Evolutionary conservation across 192 early-diverging fungal species (phyloP).

Genomic region (Backusella macrospora): DNA sequence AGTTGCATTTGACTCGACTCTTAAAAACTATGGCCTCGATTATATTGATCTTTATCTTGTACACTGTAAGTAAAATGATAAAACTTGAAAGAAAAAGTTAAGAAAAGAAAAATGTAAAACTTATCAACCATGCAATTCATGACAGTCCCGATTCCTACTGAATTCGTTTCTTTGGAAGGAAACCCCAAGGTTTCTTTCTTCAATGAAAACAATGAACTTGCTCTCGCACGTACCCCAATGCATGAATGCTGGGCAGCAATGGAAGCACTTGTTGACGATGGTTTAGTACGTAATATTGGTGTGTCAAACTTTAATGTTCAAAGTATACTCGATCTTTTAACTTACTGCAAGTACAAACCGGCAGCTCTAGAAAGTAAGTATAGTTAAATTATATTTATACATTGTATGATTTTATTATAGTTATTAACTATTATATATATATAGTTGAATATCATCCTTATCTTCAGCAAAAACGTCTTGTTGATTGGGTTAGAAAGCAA

Average conservation of each 20-base stretch:
- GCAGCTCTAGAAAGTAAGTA: slow-evolving; percentile 60
- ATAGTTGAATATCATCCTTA: slow-evolving; percentile 74
- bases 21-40: slow-evolving; percentile 53
- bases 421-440: too few species aligned
- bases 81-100: not conserved
- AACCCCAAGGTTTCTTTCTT: too few species aligned
- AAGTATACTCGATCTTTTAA: slow-evolving; percentile 53
- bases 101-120: not conserved
- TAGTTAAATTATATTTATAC: not conserved
- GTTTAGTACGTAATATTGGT: slow-evolving; percentile 63
- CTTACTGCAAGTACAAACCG: slow-evolving; percentile 62
- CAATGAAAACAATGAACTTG: slow-evolving; percentile 6
- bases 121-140: not conserved
- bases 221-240: slow-evolving; percentile 48
- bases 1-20: slow-evolving; percentile 51
- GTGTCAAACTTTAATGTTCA: slow-evolving; percentile 67
- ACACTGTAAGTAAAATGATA: slow-evolving; percentile 50
- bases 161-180: too few species aligned
- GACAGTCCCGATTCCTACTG: not conserved
- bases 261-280: slow-evolving; percentile 67
- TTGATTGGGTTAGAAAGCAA: slow-evolving; percentile 60
- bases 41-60: slow-evolving; percentile 75
- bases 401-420: too few species aligned
- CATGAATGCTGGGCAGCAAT: slow-evolving; percentile 71
- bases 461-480: slow-evolving; percentile 62